These are phyloP conservation scores for Volvox carteri DNA, from an alignment of 163 green algal genomes.

Conservation along the genomic window DNA sequence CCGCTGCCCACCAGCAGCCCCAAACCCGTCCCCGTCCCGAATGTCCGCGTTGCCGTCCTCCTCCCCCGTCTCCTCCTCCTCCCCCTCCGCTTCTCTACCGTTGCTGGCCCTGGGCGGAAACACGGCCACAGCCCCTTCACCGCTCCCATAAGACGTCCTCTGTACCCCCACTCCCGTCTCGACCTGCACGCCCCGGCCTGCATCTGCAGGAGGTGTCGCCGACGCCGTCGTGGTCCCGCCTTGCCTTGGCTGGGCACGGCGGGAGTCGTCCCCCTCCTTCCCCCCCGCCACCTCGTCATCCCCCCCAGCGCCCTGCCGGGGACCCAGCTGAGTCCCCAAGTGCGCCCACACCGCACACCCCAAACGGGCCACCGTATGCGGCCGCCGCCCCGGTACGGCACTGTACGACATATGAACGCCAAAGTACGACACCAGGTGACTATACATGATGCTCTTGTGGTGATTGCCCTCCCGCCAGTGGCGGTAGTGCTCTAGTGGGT, in stretches of 20 bases:
- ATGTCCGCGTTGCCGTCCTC: not conserved
- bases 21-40: not conserved
- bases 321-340: conserved; percentile 37
- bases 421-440: conserved; percentile 43
- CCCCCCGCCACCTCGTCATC: not conserved
- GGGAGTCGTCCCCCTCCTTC: not conserved
- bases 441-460: conserved; percentile 47
- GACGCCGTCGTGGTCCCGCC: not conserved
- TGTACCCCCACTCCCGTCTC: too few relatives aligned
- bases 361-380: conserved; percentile 23
- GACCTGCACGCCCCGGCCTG: too few relatives aligned
- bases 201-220: not conserved
- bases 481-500: conserved; percentile 29
- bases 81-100: not conserved
- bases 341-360: conserved; percentile 31
- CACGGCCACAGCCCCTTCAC: not conserved
- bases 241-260: not conserved
- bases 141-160: not conserved
- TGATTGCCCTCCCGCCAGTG: conserved; percentile 33
- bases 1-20: too few relatives aligned
- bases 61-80: not conserved
- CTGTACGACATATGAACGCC: conserved; percentile 43
- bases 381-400: not conserved
- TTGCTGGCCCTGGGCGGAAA: not conserved
- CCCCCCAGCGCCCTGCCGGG: not conserved